These are phyloP conservation scores for Pyracantha coccinea DNA, from an alignment of 331 rosid genomes.

Conservation along the genomic window DNA sequence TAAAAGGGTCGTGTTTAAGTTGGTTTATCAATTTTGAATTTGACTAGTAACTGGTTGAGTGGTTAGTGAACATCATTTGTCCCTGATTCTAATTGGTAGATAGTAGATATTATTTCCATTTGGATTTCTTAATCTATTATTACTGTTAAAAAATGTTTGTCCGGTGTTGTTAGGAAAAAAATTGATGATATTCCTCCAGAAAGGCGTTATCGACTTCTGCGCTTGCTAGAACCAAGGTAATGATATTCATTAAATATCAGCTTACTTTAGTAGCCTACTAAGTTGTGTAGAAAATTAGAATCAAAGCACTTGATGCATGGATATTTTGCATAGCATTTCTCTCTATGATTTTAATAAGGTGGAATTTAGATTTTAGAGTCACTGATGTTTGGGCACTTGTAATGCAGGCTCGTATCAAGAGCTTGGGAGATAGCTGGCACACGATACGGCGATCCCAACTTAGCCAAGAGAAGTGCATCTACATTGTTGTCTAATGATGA, in stretches of 20 bases:
- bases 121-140: background rate
- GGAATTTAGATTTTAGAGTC: background rate
- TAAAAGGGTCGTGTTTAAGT: background rate
- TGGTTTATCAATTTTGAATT: background rate
- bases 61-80: background rate
- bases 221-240: constrained; percentile 60
- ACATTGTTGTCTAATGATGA: constrained; percentile 27
- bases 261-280: background rate
- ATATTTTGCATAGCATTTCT: background rate
- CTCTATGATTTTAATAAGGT: background rate
- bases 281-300: background rate
- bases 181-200: constrained; percentile 77
- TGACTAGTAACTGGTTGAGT: background rate
- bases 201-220: constrained; percentile 66
- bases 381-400: constrained; percentile 22
- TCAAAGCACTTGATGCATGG: background rate
- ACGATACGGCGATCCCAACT: constrained; percentile 61
- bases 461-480: constrained; percentile 53
- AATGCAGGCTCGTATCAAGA: constrained; percentile 58
- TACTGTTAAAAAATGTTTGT: background rate
- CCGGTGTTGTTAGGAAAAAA: constrained; percentile 54
- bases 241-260: background rate
- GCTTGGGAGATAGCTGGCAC: constrained; percentile 91
- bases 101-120: background rate
- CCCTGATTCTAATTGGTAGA: background rate